Percentiles rank a stretch among this genome's conserved stretches.
Conservation (phyloP, 2,329 filamentous ascomycete species). For the Sporothrix pallida region DNA sequence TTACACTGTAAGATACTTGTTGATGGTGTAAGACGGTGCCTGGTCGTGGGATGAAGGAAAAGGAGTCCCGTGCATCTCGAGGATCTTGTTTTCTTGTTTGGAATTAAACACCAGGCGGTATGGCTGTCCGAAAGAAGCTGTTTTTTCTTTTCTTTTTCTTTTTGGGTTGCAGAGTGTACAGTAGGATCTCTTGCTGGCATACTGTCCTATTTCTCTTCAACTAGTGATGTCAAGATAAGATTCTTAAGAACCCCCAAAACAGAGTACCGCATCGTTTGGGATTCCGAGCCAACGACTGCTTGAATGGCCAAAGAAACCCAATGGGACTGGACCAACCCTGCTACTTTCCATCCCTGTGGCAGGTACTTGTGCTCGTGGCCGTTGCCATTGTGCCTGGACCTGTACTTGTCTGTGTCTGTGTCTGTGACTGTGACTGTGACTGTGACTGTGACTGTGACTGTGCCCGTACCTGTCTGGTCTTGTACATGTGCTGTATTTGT, state of each 20-base stretch:
- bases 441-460: not conserved
- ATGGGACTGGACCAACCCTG: not conserved
- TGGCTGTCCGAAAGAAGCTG: not conserved
- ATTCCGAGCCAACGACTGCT: not conserved
- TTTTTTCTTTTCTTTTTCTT: no score
- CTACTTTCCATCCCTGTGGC: not conserved
- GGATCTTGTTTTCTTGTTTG: not conserved
- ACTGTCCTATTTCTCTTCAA: not conserved
- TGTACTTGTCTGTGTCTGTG: not conserved
- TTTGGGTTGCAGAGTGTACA: not conserved
- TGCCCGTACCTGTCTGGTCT: not conserved
- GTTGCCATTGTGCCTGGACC: not conserved
- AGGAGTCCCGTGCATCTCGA: not conserved
- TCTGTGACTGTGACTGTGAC: not conserved
- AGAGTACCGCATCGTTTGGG: not conserved
- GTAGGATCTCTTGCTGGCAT: not conserved
- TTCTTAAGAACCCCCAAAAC: no score
- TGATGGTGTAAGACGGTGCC: not conserved
- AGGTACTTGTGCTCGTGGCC: not conserved
- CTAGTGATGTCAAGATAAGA: no score
- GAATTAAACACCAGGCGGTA: not conserved
- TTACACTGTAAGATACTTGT: not conserved
- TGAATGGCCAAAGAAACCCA: not conserved
- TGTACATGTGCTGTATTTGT: no score
- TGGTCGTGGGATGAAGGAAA: conserved; percentile 4